Base-by-base conservation (phyloP, 2,329 filamentous ascomycete species). In the Fusarium oxysporum region DNA sequence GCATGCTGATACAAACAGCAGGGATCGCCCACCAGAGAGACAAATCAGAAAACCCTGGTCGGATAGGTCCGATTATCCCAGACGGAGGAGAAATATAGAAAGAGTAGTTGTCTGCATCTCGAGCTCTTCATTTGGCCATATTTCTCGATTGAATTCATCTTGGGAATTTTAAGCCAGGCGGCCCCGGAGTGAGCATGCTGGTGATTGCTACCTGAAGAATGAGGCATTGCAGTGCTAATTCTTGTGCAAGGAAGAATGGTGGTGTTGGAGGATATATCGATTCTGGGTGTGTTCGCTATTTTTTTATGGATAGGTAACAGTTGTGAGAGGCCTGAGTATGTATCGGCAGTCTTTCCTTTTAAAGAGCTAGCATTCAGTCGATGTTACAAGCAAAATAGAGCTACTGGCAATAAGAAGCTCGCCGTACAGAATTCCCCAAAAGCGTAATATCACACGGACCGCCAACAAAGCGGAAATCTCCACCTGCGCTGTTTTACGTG, bases 401-500 rank as follows among this genome's bases (percentile, higher is more conserved):
- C 28, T 30, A 30, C 7, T 30, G 8, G 10, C 28, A 30, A 30
- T 30, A 30, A 12, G 32, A 14, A 33, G 3, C 6, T 16, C 9
- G 1, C 3, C 30, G 48, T 51, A 51, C 12, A 11, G 48, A 35
- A 51, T 3, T 51, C 5, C 48, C 48, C 3, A 51, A 51, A 50
- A 51, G 47, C 47, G 47, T 51, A 51, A 51, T 8, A 33, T 23
- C n/a, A 19, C 2, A 25, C 47, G 47, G n/a, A 11, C 47, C 30
- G 3, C 16, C 12, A 13, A 25, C 10, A 0, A 23, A n/a, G 21
- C 30, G n/a, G 16, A 4, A 33, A 14, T 35, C 48, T 51, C 48
- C 48, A 25, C 32, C 48, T 35, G 48, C 48, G 48, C 17, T 51
- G n/a, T 51, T 51, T 51, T 35, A 51, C 32, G 32, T 51, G 32